A percentile compares a stretch with the other conserved stretches of the same genome.
phyloP scores from a whole-genome alignment of 2,329 filamentous ascomycete species.

The Byssochlamys sp. region DNA sequence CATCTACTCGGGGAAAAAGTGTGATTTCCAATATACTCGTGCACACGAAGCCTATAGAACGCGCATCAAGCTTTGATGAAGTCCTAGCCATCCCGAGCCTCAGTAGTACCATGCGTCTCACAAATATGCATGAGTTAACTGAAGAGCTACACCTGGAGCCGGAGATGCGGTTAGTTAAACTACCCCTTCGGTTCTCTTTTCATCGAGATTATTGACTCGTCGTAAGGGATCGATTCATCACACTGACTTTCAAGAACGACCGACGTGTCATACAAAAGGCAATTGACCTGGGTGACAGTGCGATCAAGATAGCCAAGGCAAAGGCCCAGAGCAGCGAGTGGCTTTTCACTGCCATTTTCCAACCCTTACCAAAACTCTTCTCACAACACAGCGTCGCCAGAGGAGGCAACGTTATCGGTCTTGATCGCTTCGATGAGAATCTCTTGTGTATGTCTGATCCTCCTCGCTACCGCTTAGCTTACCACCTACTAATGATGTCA shows the following conservation, averaged over 20 bases:
- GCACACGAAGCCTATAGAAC: conserved; percentile 20
- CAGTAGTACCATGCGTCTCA: conserved; percentile 12
- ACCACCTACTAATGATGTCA: not conserved
- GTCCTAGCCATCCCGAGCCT: conserved; percentile 19
- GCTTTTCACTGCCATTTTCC: conserved; percentile 21
- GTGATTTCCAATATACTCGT: conserved; percentile 6
- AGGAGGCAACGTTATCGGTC: conserved; percentile 26
- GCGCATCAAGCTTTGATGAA: conserved; percentile 21
- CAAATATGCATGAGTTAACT: conserved; percentile 15
- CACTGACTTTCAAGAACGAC: conserved; percentile 15
- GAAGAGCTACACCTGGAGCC: conserved; percentile 9
- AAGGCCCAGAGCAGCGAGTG: conserved; percentile 10
- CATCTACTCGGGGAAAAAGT: not conserved
- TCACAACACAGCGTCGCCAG: conserved; percentile 25
- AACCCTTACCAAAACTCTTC: conserved; percentile 33
- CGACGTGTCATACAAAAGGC: conserved; percentile 9
- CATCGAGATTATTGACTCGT: not conserved
- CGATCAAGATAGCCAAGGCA: conserved; percentile 10
- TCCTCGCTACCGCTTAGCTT: conserved; percentile 2
- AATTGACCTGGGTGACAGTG: conserved; percentile 1
- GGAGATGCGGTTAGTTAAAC: not conserved
- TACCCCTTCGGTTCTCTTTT: not conserved
- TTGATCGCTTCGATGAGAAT: conserved; percentile 25
- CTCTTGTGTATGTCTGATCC: conserved; percentile 8
- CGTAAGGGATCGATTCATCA: conserved; percentile 10